Conservation (phyloP, 2,329 filamentous ascomycete species). For the Pseudogymnoascus sp. region DNA sequence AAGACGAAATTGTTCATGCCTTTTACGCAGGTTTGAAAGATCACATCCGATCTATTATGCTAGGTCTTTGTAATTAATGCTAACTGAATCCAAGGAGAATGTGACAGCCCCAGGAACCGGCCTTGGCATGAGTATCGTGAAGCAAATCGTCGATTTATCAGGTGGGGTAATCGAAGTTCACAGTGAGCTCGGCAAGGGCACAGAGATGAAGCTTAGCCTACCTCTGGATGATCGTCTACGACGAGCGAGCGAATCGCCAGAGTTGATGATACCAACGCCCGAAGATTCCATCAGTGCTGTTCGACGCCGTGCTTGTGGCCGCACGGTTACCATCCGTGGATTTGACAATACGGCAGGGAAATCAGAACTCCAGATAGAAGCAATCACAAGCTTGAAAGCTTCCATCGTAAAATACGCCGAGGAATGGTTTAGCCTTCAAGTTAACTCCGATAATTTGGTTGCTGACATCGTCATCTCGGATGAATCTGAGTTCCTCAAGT, state of each 20-base stretch:
- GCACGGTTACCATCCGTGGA: conserved; percentile 21
- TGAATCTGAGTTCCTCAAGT: conserved; percentile 18
- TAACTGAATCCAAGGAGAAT: conserved; percentile 39
- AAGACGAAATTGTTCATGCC: conserved; percentile 53
- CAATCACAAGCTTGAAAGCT: conserved; percentile 18
- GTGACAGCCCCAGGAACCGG: conserved; percentile 54
- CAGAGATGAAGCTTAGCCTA: conserved; percentile 46
- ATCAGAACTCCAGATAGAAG: conserved; percentile 17
- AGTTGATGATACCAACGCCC: background rate
- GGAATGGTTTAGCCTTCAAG: conserved; percentile 21
- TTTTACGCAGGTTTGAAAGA: conserved; percentile 41
- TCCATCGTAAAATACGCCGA: conserved; percentile 22
- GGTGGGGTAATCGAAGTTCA: conserved; percentile 54
- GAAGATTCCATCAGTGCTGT: conserved; percentile 19
- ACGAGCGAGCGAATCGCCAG: background rate
- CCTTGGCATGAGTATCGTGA: conserved; percentile 57
- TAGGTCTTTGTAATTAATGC: background rate
- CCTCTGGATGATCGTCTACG: conserved; percentile 24
- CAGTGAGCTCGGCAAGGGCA: conserved; percentile 48
- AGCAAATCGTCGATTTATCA: conserved; percentile 54
- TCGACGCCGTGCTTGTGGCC: conserved; percentile 18
- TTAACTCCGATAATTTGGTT: conserved; percentile 11
- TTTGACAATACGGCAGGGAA: conserved; percentile 18
- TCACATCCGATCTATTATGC: background rate
- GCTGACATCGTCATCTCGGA: conserved; percentile 23